Base-by-base conservation (phyloP, 768 basidiomycete genomes). In the Mycena crocata region DNA sequence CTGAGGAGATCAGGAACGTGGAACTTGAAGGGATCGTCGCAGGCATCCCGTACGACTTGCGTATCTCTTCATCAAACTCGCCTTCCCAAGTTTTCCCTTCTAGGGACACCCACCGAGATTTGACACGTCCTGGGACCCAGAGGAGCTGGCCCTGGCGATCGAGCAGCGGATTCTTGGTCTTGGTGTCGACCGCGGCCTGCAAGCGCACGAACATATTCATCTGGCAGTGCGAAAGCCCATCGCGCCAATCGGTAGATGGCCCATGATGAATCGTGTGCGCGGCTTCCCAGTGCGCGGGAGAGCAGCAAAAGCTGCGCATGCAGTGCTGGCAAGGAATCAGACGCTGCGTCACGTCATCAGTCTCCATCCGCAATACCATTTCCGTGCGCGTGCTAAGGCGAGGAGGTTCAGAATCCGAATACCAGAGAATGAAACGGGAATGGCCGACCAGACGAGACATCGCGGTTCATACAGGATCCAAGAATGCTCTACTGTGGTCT, bases 261-360 rank as follows among this genome's bases (percentile, higher is more conserved):
- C 52, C 23, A 24, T 54, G 34, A 54, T 54, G 52, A 39, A 54
- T n/a, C n/a, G n/a, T 39, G 52, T 19, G 52, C 52, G 52, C 52
- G 12, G 35, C 52, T 39, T 54, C 52, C 52, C 52, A 54, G 35
- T 54, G 52, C 34, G 52, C 52, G 34, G 52, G 52, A 2, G 56
- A 46, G 44, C 44, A 57, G 31, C 56, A 57, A 15, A 57, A 57
- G 44, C 12, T 57, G 10, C n/a, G 52, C 52, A 37, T 26, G 35
- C 52, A 54, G n/a, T 24, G 2, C 35, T 34, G 52, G 52, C 52
- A 54, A 26, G 52, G 52, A 39, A 31, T 54, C 34, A 54, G 35
- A 17, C 13, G 52, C 52, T 54, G 7, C 12, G 30, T 54, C 52
- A 37, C 15, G 52, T 37, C 23, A 14, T 10, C 52, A 39, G 35